Evolutionary conservation across 2,329 filamentous ascomycete genomes (phyloP), one percentile per base, ranked within the genome.

Genomic region (Apiospora aurea): DNA sequence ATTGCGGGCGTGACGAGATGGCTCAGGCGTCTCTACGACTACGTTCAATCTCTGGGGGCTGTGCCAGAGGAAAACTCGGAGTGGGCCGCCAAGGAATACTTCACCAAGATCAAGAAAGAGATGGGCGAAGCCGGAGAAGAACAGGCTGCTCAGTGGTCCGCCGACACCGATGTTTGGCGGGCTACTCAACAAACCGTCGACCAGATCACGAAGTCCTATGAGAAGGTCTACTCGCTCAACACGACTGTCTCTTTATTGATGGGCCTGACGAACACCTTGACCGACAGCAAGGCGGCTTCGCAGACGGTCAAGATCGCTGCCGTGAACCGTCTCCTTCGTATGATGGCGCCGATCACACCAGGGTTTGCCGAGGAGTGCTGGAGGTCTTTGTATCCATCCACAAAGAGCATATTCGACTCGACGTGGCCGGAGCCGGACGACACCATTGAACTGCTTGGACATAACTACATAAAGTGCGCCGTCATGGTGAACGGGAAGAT

Each of bases 211-310:
- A 83, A 86, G 7, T 92, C 93, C 2, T 92, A 95, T 77, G 87
- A 91, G 29, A 87, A 89, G 69, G 90, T 94, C 0, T 93, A 95
- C 79, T 87, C 92, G 0, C 86, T 97, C 70, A 97, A 97, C 82
- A 97, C 94, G 0, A 87, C 94, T 11, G 88, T 97, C 24, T 96
- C 94, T 1, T 92, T 96, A 77, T 85, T 97, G 18, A 97, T 94
- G 87, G 90, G 89, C 57, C 86, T 97, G 21, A 95, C 94, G 4
- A 97, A 97, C 79, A 81, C 85, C 0, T 83, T 95, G 18, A 80
- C 86, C 44, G 86, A 87, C 4, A 82, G 86, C 18, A 74, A 80
- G 0, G 82, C 81, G 3, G 83, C 83, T 7, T 83, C 85, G 49
- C 76, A 79, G 4, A 69, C 81, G 5, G 78, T 93, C 75, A 84